Evolutionary conservation across 345 rosid genomes (phyloP).

Genomic region (Melastoma malabathricum): DNA sequence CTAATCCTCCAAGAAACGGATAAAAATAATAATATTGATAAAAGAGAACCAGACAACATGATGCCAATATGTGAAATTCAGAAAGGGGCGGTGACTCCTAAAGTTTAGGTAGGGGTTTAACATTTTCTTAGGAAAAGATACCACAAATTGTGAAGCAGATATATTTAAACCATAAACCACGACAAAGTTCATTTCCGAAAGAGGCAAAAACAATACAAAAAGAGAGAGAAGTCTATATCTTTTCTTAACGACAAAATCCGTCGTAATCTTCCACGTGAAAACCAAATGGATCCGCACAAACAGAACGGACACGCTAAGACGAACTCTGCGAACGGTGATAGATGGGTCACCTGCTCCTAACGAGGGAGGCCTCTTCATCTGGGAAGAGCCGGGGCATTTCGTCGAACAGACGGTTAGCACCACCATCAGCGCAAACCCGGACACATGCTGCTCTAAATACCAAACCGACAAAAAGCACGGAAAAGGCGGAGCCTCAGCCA

Average conservation of each 20-base stretch:
- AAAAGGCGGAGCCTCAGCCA: background rate
- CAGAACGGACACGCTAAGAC: background rate
- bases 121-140: too few relatives aligned
- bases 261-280: too few relatives aligned
- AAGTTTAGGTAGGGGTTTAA: too few relatives aligned
- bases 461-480: background rate
- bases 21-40: too few relatives aligned
- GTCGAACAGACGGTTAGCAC: slow-evolving; percentile 89
- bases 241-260: too few relatives aligned
- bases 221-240: background rate
- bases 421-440: slow-evolving; percentile 92
- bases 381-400: slow-evolving; percentile 73
- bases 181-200: slow-evolving; percentile 26
- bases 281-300: background rate
- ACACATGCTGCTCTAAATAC: slow-evolving; percentile 57
- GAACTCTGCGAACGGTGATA: background rate
- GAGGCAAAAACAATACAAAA: slow-evolving; percentile 29
- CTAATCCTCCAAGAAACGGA: too few relatives aligned
- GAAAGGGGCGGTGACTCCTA: too few relatives aligned
- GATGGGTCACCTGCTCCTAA: slow-evolving; percentile 47
- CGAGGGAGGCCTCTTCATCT: slow-evolving; percentile 29
- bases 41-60: too few relatives aligned
- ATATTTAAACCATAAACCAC: too few relatives aligned
- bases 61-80: too few relatives aligned
- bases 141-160: too few relatives aligned